Evolutionary conservation across 805 yeast species (phyloP).

Genomic region (Kluyveromyces siamensis): DNA sequence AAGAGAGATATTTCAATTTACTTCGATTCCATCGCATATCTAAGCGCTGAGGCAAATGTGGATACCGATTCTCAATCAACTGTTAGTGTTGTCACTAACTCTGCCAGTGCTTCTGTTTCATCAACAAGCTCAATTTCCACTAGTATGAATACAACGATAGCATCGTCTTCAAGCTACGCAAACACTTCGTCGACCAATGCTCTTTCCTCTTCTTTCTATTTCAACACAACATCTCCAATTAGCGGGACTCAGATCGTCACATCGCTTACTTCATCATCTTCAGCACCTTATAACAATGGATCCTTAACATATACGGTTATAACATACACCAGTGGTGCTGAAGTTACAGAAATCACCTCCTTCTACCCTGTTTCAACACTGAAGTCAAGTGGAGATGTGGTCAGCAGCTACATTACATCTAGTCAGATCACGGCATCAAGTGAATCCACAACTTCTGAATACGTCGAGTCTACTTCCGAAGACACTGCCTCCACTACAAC

Average conservation of each 20-base stretch:
- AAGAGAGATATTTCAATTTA: constrained; percentile 10
- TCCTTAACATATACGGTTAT: constrained; percentile 11
- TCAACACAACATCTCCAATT: not conserved
- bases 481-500: not conserved
- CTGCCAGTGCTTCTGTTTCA: not conserved
- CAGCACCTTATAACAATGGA: not conserved
- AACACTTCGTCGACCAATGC: not conserved
- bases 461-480: not conserved
- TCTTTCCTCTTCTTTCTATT: not conserved
- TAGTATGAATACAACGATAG: not conserved
- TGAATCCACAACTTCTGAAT: not conserved
- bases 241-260: no score
- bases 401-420: not conserved
- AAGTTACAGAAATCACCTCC: constrained; percentile 11
- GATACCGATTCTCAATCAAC: constrained; percentile 1
- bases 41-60: constrained; percentile 6
- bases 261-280: not conserved
- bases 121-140: not conserved
- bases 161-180: not conserved
- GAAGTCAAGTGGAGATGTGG: not conserved
- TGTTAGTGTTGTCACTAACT: constrained; percentile 2
- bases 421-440: not conserved
- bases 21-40: constrained; percentile 6
- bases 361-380: constrained; percentile 10
- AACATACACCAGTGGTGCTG: constrained; percentile 11